A percentile compares a stretch with the other conserved stretches of the same genome.
Evolutionary conservation across 140 eudicot species (phyloP).

Genomic region (Anethum foeniculum): DNA sequence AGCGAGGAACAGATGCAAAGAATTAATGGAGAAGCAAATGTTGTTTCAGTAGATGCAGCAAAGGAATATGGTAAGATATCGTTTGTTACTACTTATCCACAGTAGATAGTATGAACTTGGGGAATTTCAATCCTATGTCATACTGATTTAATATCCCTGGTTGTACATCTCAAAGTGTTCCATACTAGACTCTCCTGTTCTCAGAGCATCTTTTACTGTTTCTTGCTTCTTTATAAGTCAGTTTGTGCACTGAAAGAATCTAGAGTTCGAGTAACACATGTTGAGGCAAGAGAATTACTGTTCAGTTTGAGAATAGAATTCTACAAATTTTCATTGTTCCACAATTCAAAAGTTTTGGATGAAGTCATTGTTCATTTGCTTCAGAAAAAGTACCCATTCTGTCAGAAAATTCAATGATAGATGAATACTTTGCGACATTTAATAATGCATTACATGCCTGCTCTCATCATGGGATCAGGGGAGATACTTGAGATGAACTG

Average conservation of each 20-base stretch:
- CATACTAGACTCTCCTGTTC: neutral
- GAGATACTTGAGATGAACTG: neutral
- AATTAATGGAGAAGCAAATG: slow-evolving; percentile 93
- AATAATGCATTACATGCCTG: neutral
- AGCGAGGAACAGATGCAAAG: slow-evolving; percentile 97
- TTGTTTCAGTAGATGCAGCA: slow-evolving; percentile 73
- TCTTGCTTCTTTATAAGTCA: neutral
- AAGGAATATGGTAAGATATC: slow-evolving; percentile 67
- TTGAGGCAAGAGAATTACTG: neutral
- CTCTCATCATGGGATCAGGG: neutral
- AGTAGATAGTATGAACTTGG: neutral
- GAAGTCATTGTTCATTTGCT: neutral
- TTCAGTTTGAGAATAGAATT: neutral
- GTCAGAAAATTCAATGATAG: neutral
- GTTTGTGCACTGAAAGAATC: neutral
- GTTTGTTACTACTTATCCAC: neutral
- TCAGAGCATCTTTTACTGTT: neutral
- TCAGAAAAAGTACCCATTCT: neutral
- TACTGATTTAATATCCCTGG: neutral
- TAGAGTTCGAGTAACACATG: neutral
- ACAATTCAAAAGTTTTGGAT: neutral
- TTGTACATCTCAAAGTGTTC: neutral
- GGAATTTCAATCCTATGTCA: neutral
- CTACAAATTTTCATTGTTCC: neutral
- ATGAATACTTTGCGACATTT: neutral